A percentile compares a stretch with the other conserved stretches of the same genome.
Conservation (phyloP, 805 yeast species). For the Wickerhamomyces queroliae region DNA sequence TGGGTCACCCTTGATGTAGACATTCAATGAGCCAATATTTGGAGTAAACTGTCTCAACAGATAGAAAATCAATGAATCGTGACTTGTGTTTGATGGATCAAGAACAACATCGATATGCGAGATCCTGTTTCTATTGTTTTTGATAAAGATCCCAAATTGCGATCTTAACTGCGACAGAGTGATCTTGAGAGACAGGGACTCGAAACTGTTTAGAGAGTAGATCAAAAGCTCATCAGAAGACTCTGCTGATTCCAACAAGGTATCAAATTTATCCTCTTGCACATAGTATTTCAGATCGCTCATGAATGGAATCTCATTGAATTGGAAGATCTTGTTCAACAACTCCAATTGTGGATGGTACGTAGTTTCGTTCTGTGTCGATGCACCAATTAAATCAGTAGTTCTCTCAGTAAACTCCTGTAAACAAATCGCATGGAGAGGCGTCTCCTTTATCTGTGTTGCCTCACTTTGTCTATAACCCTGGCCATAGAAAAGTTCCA, state of each 20-base stretch:
- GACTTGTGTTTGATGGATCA: neutral
- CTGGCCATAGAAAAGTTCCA: slow-evolving; percentile 20
- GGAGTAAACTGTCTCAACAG: neutral
- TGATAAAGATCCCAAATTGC: slow-evolving; percentile 7
- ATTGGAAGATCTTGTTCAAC: slow-evolving; percentile 28
- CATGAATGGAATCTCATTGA: slow-evolving; percentile 48
- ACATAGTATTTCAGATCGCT: slow-evolving; percentile 71
- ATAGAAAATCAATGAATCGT: neutral
- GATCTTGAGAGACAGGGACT: slow-evolving; percentile 5
- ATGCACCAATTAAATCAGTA: slow-evolving; percentile 63
- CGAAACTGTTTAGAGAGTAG: slow-evolving; percentile 9
- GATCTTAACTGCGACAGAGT: slow-evolving; percentile 1
- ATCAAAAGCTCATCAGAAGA: slow-evolving; percentile 15
- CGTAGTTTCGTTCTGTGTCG: slow-evolving; percentile 30
- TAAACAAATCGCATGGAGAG: slow-evolving; percentile 47
- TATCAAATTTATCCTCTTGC: slow-evolving; percentile 58
- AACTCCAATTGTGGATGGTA: slow-evolving; percentile 26
- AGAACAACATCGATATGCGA: neutral
- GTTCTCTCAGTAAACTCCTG: slow-evolving; percentile 62
- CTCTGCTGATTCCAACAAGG: slow-evolving; percentile 76
- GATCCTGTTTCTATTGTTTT: neutral
- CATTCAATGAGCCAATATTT: neutral
- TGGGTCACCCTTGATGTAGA: neutral
- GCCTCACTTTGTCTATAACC: slow-evolving; percentile 15
- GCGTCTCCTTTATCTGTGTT: slow-evolving; percentile 18